Conservation (phyloP, 108 stramenopile species). For the Conticribra guillardii region DNA sequence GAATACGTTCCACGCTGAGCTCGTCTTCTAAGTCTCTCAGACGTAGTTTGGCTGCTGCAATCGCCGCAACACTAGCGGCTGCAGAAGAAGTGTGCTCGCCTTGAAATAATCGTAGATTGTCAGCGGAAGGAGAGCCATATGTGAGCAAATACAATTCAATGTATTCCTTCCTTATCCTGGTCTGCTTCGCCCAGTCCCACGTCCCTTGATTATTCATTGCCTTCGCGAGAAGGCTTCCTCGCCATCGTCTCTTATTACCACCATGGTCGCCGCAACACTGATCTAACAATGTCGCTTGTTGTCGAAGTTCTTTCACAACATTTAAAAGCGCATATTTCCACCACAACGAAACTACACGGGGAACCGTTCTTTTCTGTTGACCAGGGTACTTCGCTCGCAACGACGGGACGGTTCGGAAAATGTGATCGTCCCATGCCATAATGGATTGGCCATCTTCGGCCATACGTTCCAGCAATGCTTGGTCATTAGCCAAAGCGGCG, state of each 20-base stretch:
- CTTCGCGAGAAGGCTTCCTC: slow-evolving; percentile 36
- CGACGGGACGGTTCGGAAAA: slow-evolving; percentile 20
- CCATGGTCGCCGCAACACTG: slow-evolving; percentile 8
- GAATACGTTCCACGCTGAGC: slow-evolving; percentile 73
- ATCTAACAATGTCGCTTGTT: slow-evolving; percentile 43
- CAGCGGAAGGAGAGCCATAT: slow-evolving; percentile 3
- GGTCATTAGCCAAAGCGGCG: slow-evolving; percentile 25
- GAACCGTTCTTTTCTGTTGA: slow-evolving; percentile 16
- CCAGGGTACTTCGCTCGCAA: slow-evolving; percentile 27
- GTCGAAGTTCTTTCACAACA: slow-evolving; percentile 60
- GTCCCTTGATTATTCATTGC: not conserved
- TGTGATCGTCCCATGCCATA: slow-evolving; percentile 36
- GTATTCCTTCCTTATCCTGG: slow-evolving; percentile 65
- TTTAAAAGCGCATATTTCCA: slow-evolving; percentile 67
- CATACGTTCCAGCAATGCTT: slow-evolving; percentile 18
- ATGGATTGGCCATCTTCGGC: slow-evolving; percentile 29
- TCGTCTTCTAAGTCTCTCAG: slow-evolving; percentile 63
- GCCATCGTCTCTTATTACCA: slow-evolving; percentile 33
- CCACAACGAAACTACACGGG: slow-evolving; percentile 58
- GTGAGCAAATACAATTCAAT: slow-evolving; percentile 60
- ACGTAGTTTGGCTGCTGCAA: slow-evolving; percentile 18
- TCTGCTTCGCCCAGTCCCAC: slow-evolving; percentile 62
- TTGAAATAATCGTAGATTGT: slow-evolving; percentile 13
- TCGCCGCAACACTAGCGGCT: not conserved
- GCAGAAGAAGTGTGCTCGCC: slow-evolving; percentile 32